Evolutionary conservation across 257 asterid genomes (phyloP).

Genomic region (Rubia yunnanensis): DNA sequence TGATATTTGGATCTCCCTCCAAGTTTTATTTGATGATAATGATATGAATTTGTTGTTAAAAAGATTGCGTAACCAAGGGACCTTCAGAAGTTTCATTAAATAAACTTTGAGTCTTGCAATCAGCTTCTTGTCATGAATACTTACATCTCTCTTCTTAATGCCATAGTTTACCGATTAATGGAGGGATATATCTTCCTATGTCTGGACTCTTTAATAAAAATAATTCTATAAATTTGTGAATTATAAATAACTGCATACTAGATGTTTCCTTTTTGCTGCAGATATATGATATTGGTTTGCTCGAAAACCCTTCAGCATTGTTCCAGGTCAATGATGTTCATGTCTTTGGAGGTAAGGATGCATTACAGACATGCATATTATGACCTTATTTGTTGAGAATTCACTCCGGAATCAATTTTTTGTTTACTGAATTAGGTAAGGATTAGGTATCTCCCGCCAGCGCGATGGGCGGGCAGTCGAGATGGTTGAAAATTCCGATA

Average conservation of each 20-base stretch:
- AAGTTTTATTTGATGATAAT: background rate
- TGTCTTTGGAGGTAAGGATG: constrained; percentile 76
- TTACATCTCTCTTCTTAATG: background rate
- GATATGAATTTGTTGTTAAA: background rate
- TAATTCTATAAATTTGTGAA: too few relatives aligned
- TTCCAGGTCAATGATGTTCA: constrained; percentile 84
- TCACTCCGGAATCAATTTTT: too few relatives aligned
- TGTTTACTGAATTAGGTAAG: too few relatives aligned
- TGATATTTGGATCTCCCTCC: background rate
- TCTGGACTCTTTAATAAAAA: too few relatives aligned
- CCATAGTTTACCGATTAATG: background rate
- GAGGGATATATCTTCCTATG: background rate
- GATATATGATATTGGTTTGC: constrained; percentile 80
- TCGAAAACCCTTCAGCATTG: constrained; percentile 58
- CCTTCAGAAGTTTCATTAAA: background rate
- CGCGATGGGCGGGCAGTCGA: too few relatives aligned
- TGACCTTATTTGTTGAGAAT: too few relatives aligned
- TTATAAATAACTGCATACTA: too few relatives aligned
- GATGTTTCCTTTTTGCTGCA: constrained; percentile 25
- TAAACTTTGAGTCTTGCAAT: background rate
- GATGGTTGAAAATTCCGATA: too few relatives aligned
- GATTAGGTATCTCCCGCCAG: too few relatives aligned
- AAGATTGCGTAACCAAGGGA: background rate
- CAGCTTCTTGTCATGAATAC: background rate
- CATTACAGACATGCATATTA: too few relatives aligned